phyloP scores from a whole-genome alignment of 345 rosid species.

The Citrus maxima region DNA sequence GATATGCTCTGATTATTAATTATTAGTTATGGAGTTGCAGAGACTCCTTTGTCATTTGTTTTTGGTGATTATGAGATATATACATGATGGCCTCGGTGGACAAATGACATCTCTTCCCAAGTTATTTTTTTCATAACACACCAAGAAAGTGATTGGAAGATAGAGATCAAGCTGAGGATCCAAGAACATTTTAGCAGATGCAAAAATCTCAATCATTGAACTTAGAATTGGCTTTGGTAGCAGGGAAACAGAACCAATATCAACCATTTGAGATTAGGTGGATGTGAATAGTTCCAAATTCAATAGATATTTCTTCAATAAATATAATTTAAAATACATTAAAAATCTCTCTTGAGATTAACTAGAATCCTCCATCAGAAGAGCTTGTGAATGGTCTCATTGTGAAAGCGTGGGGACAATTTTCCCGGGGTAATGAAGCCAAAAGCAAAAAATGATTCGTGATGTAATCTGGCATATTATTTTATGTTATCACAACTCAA shows the following conservation, averaged over 20 bases:
- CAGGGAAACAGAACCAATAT: background rate
- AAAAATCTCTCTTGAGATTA: background rate
- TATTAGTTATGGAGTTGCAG: background rate
- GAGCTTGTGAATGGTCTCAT: background rate
- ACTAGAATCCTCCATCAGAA: background rate
- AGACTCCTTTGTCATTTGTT: background rate
- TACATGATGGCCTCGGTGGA: background rate
- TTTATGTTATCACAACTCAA: background rate
- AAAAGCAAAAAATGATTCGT: background rate
- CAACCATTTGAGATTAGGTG: background rate
- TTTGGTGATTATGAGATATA: too few species aligned
- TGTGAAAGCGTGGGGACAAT: background rate
- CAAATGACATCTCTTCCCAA: too few species aligned
- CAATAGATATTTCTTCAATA: background rate
- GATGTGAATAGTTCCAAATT: background rate
- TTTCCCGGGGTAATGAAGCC: background rate
- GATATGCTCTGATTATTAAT: background rate
- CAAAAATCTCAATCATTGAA: background rate
- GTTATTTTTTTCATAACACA: background rate
- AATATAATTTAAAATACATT: background rate
- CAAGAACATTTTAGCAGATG: background rate
- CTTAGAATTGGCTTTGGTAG: background rate
- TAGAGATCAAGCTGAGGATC: background rate
- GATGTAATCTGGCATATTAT: background rate
- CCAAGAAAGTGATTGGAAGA: background rate